phyloP scores from a whole-genome alignment of 805 yeast genomes.

The Ogataea pini region DNA sequence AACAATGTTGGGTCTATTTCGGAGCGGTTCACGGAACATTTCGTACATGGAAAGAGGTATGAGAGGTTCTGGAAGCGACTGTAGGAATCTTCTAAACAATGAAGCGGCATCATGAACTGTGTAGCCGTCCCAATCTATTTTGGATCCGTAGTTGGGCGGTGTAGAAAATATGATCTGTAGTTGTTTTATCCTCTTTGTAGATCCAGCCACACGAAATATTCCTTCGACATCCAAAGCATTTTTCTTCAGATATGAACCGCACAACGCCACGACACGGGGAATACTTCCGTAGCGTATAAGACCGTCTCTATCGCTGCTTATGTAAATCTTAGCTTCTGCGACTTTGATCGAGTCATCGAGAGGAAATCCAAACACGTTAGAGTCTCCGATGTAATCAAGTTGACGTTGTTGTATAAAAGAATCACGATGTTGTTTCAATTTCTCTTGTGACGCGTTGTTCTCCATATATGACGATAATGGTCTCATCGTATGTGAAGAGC shows the following conservation, averaged over 20 bases:
- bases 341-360: slow-evolving; percentile 66
- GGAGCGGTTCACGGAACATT: slow-evolving; percentile 73
- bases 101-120: slow-evolving; percentile 98
- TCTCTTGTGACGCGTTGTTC: slow-evolving; percentile 33
- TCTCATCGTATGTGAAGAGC: slow-evolving; percentile 47
- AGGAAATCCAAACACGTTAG: slow-evolving; percentile 77
- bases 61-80: slow-evolving; percentile 88
- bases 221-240: slow-evolving; percentile 84
- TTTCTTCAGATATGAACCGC: slow-evolving; percentile 82
- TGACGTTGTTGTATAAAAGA: slow-evolving; percentile 45
- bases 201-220: slow-evolving; percentile 90
- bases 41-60: slow-evolving; percentile 79
- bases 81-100: slow-evolving; percentile 78
- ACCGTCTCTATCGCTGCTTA: slow-evolving; percentile 61
- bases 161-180: slow-evolving; percentile 80
- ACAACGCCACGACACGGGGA: slow-evolving; percentile 93
- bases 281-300: slow-evolving; percentile 81
- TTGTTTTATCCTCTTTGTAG: slow-evolving; percentile 82
- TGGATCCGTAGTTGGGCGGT: slow-evolving; percentile 89
- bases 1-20: slow-evolving; percentile 61
- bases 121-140: slow-evolving; percentile 87
- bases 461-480: slow-evolving; percentile 36
- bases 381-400: slow-evolving; percentile 45
- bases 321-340: slow-evolving; percentile 76
- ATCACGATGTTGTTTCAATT: slow-evolving; percentile 49